Evolutionary conservation across 768 basidiomycete genomes (phyloP).

Genomic region (Boletus subparvulus): DNA sequence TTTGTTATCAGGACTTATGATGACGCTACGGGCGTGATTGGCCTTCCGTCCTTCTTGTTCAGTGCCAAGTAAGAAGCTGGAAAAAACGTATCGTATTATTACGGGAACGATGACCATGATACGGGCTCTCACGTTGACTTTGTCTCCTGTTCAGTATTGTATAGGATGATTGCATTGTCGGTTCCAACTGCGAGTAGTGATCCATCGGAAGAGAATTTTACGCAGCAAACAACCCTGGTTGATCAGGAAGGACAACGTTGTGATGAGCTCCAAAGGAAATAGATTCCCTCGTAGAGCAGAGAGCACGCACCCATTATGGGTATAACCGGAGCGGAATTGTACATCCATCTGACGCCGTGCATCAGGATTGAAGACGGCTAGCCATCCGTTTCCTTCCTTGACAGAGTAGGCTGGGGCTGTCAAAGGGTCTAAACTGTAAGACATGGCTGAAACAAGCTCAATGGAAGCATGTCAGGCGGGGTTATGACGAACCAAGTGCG

Average conservation of each 20-base stretch:
- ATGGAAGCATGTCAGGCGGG: constrained; percentile 8
- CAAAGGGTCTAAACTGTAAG: constrained; percentile 26
- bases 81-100: neutral
- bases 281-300: constrained; percentile 12
- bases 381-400: constrained; percentile 54
- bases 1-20: constrained; percentile 32
- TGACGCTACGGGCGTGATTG: constrained; percentile 35
- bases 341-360: constrained; percentile 50
- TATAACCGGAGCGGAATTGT: constrained; percentile 64
- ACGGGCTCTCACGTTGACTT: constrained; percentile 26
- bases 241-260: neutral
- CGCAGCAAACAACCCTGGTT: constrained; percentile 31
- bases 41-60: constrained; percentile 19
- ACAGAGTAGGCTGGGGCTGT: constrained; percentile 31
- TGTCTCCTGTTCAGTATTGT: constrained; percentile 26
- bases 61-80: constrained; percentile 28
- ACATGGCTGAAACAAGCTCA: constrained; percentile 16
- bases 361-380: constrained; percentile 52
- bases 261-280: constrained; percentile 11
- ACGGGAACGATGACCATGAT: neutral
- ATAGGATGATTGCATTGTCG: constrained; percentile 32
- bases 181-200: constrained; percentile 34
- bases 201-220: constrained; percentile 34
- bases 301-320: constrained; percentile 72
- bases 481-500: neutral